Evolutionary conservation across 1,284 basidiomycete species (phyloP).

Genomic region (Ganoderma meredithae): DNA sequence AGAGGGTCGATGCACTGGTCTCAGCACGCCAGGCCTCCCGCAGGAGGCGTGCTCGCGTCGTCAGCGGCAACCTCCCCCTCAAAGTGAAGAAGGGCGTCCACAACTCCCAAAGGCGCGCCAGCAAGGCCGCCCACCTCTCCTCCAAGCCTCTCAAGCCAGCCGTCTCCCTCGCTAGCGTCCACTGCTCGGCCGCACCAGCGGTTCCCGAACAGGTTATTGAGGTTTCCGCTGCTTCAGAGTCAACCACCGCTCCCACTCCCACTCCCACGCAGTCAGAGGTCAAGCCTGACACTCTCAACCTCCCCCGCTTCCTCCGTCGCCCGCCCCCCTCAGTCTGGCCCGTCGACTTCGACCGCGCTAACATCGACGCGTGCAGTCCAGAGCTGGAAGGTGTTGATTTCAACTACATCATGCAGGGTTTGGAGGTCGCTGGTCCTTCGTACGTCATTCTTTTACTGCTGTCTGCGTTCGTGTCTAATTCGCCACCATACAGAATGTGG

Average conservation of each 20-base stretch:
- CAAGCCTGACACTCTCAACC: slow-evolving; percentile 37
- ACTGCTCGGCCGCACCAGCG: background rate
- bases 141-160: slow-evolving; percentile 6
- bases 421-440: slow-evolving; percentile 41
- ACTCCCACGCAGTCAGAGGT: background rate
- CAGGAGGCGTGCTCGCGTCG: slow-evolving; percentile 30
- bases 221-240: background rate
- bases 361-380: slow-evolving; percentile 43
- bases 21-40: slow-evolving; percentile 30
- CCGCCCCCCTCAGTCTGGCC: slow-evolving; percentile 36
- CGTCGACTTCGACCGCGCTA: slow-evolving; percentile 38
- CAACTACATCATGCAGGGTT: slow-evolving; percentile 46
- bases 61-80: slow-evolving; percentile 28
- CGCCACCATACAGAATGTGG: slow-evolving; percentile 25
- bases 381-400: slow-evolving; percentile 43
- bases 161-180: slow-evolving; percentile 1
- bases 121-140: slow-evolving; percentile 19
- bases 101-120: slow-evolving; percentile 29
- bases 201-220: background rate
- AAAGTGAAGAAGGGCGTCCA: slow-evolving; percentile 27
- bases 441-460: slow-evolving; percentile 34
- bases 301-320: slow-evolving; percentile 46
- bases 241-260: background rate
- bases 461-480: slow-evolving; percentile 1
- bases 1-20: slow-evolving; percentile 31